A percentile compares a stretch with the other conserved stretches of the same genome.
These are phyloP conservation scores for Tulasnella sp. DNA, from an alignment of 768 basidiomycete species.

Conservation along the genomic window DNA sequence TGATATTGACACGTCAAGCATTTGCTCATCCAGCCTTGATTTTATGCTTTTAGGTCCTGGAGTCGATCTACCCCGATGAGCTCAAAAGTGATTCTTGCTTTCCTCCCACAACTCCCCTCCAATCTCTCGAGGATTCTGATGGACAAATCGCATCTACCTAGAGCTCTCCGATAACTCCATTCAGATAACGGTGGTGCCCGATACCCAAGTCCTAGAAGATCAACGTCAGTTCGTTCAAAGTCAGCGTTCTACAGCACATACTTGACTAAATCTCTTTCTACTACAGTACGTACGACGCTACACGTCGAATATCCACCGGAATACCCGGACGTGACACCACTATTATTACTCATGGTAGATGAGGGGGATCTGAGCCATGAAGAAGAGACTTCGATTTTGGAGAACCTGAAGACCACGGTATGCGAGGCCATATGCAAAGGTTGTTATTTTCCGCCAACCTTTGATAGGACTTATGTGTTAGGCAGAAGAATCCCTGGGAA, in stretches of 20 bases:
- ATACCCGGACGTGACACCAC: conserved; percentile 79
- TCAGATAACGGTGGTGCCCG: conserved; percentile 79
- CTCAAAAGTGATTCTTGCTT: conserved; percentile 61
- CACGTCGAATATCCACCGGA: conserved; percentile 63
- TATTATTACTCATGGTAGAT: conserved; percentile 53
- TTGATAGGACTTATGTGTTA: conserved; percentile 23
- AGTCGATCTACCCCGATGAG: conserved; percentile 93
- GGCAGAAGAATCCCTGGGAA: conserved; percentile 81
- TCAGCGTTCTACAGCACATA: conserved; percentile 14
- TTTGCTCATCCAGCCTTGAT: background rate
- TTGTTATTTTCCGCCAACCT: background rate
- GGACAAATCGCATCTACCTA: conserved; percentile 40
- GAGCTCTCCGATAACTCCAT: conserved; percentile 76
- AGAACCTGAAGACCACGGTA: conserved; percentile 46
- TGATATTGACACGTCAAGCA: conserved; percentile 16
- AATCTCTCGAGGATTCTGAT: conserved; percentile 20
- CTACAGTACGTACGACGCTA: conserved; percentile 60
- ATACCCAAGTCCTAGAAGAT: conserved; percentile 53
- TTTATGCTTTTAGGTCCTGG: conserved; percentile 53
- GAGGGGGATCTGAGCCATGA: conserved; percentile 40
- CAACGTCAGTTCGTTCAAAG: conserved; percentile 36
- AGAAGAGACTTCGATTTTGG: conserved; percentile 43
- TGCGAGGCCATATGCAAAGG: conserved; percentile 37
- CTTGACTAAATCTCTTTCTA: conserved; percentile 16
- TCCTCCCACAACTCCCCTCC: conserved; percentile 7